Evolutionary conservation across 2,329 filamentous ascomycete species (phyloP), one percentile per base, ranked within the genome.

Genomic region (Penicillium sp.): DNA sequence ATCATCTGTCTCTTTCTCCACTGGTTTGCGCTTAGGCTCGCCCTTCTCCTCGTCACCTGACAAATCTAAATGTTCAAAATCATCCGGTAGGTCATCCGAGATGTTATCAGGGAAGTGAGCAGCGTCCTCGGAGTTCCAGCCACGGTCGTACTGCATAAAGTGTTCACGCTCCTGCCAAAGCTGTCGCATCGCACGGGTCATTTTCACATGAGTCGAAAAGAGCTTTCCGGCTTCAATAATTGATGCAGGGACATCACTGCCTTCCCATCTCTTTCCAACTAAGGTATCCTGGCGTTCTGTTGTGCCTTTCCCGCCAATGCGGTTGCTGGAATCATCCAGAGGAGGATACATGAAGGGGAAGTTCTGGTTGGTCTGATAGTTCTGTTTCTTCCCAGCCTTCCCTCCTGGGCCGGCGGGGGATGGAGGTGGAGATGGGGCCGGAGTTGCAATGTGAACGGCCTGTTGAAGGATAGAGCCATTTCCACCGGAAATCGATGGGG

Each of bases 291-390:
- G 90, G 42, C 92, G 75, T 40, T 89, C 89, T 6, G 91, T 89
- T 19, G 83, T 84, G 12, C 92, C 92, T 70, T 96, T 97, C 1
- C 93, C 93, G 48, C 94, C 93, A 36, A 93, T 87, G 64, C 88
- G 89, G 69, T 96, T 96, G 74, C 91, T 96, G 25, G 86, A 88
- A 59, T 87, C 88, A 73, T 97, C 93, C 17, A 97, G 78, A 1
- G 94, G 94, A 2, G 94, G 94, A 65, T 99, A 99, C 77, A 99
- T 86, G 69, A 99, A 97, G 0, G 94, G 94, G 62, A 99, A 97
- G 69, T 97, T 94, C 67, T 99, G 94, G 69, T 99, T 99, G 0
- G 94, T 99, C 73, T 99, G 94, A 67, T 99, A 99, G 65, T 97
- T 99, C 69, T 99, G 94, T 71, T 99, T 99, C 80, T 99, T 99